These are phyloP conservation scores for Sclerotinia borealis DNA, from an alignment of 2,329 filamentous ascomycete genomes.

Conservation along the genomic window DNA sequence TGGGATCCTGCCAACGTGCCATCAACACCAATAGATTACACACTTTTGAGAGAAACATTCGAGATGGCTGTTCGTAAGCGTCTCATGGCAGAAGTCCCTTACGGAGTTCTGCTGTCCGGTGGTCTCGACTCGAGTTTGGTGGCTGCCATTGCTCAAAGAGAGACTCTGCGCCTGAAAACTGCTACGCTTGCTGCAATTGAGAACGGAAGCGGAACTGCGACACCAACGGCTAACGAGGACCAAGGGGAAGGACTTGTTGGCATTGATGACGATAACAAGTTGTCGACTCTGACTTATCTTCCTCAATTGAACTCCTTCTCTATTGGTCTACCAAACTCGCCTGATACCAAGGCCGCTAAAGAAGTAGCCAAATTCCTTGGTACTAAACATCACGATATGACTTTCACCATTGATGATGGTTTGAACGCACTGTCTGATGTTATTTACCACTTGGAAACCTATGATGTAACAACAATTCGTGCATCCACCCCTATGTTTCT, in stretches of 20 bases:
- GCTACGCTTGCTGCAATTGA: conserved; percentile 44
- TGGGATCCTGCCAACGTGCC: conserved; percentile 79
- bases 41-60: conserved; percentile 70
- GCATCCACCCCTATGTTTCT: conserved; percentile 99
- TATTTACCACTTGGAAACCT: conserved; percentile 96
- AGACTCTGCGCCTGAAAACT: conserved; percentile 73
- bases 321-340: conserved; percentile 87
- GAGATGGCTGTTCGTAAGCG: conserved; percentile 93
- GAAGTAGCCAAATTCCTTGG: conserved; percentile 96
- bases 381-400: conserved; percentile 97
- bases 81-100: conserved; percentile 97
- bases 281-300: conserved; percentile 84
- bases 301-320: conserved; percentile 98
- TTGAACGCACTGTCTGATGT: conserved; percentile 95
- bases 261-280: conserved; percentile 85
- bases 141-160: conserved; percentile 89
- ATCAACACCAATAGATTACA: conserved; percentile 74
- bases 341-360: conserved; percentile 84
- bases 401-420: conserved; percentile 95
- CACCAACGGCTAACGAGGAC: conserved; percentile 48
- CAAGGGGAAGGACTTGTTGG: conserved; percentile 73
- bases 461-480: conserved; percentile 96
- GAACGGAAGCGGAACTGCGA: conserved; percentile 37
- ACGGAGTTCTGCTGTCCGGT: conserved; percentile 90
- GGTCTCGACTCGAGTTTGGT: conserved; percentile 94